Base-by-base conservation (phyloP, 345 rosid species). In the Lepidium africanum region DNA sequence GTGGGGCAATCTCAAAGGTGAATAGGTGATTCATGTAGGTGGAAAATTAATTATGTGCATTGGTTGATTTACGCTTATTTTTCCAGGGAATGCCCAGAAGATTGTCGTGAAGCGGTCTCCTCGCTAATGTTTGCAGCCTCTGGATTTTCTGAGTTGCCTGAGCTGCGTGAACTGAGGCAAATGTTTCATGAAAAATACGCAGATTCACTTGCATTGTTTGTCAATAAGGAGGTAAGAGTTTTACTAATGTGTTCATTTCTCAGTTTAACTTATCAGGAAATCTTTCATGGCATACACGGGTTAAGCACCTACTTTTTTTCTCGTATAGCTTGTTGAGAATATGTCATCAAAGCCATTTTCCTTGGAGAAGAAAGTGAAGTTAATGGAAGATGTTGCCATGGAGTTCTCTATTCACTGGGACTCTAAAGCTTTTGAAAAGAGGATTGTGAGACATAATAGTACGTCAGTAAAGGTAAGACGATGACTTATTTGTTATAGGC, bases 51-150 rank as follows among this genome's bases (percentile, higher is more conserved):
- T 30, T 48, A 15, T 14, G 42, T 60, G 49, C 21, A 40, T 56
- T 41, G 16, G 56, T 40, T 72, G 39, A 67, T 67, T 41, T 61
- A 37, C 11, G 46, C 5, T 37, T 50, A 12, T 45, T 43, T 40
- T 58, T 33, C n/a, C 86, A 95, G 97, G 62, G 86, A 73, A 69
- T 95, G 97, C 82, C 96, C 99, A 4, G 86, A 85, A 74, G 96
- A 84, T 38, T 91, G 93, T 60, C 84, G 86, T 79, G 89, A 89
- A 76, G 86, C 90, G 51, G 86, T 86, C 14, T 76, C 97, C 11
- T 95, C 96, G 49, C 66, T 95, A 53, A 95, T 91, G 93, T 82
- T 79, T 82, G 97, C 97, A 58, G 96, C 97, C 60, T 91, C 99
- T 49, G 88, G 96, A 77, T 86, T 87, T 79, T 89, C 97, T 43